A percentile compares a stretch with the other conserved stretches of the same genome.
Evolutionary conservation across 306 rosid genomes (phyloP).

Genomic region (Vicia villosa): DNA sequence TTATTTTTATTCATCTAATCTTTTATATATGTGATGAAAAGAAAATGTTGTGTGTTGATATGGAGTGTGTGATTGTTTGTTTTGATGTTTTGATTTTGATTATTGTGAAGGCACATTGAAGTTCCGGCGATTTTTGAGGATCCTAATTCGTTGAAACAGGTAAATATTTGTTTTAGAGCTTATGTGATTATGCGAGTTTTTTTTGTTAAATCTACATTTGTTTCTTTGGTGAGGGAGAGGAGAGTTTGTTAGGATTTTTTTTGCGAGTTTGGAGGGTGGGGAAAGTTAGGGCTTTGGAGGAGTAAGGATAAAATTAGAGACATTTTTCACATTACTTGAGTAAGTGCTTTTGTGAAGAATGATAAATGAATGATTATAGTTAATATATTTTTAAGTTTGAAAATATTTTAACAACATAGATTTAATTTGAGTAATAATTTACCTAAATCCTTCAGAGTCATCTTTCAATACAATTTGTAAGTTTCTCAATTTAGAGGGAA

Average conservation of each 20-base stretch:
- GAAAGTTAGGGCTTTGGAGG: no score
- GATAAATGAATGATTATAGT: no score
- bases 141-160: constrained; percentile 80
- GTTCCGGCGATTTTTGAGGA: constrained; percentile 81
- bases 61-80: constrained; percentile 2
- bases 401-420: no score
- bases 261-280: no score
- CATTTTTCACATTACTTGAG: no score
- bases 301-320: no score
- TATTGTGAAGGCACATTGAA: constrained; percentile 70
- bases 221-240: not conserved
- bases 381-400: no score
- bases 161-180: constrained; percentile 33
- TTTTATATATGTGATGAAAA: not conserved
- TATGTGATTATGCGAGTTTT: not conserved
- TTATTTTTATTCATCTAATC: not conserved
- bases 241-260: not conserved
- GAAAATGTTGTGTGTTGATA: not conserved
- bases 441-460: no score
- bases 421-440: no score
- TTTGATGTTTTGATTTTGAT: constrained; percentile 25
- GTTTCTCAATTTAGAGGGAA: no score
- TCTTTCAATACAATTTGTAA: no score
- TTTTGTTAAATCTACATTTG: not conserved
- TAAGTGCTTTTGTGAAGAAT: no score